phyloP scores from a whole-genome alignment of 140 eudicot species.

The Senecio squalidus region DNA sequence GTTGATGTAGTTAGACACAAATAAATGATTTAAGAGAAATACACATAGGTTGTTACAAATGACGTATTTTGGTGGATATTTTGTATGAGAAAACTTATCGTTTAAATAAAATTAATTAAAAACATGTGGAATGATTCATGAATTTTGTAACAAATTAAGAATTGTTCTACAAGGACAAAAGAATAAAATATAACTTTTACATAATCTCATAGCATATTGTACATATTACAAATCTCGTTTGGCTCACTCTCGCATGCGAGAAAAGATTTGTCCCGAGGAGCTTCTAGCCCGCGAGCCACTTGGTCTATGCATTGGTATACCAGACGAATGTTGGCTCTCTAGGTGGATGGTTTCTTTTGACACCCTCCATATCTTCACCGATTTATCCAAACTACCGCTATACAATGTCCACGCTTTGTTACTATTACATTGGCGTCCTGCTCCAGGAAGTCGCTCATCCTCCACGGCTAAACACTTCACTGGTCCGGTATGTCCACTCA shows the following conservation, averaged over 20 bases:
- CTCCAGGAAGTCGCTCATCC: slow-evolving; percentile 25
- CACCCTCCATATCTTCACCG: slow-evolving; percentile 88
- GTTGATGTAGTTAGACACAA: too few species aligned
- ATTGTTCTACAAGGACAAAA: too few species aligned
- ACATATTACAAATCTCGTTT: not conserved
- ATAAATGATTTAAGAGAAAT: too few species aligned
- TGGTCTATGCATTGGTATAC: not conserved
- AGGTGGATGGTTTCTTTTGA: slow-evolving; percentile 14
- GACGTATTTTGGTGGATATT: too few species aligned
- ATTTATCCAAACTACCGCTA: slow-evolving; percentile 82
- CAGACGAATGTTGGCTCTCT: slow-evolving; percentile 13
- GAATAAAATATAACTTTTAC: too few species aligned
- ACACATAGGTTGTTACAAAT: too few species aligned
- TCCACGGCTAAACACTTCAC: slow-evolving; percentile 86
- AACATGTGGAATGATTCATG: too few species aligned
- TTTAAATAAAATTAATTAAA: too few species aligned
- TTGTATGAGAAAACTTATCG: too few species aligned
- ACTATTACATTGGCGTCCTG: slow-evolving; percentile 2
- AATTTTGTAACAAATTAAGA: too few species aligned
- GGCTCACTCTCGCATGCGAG: slow-evolving; percentile 17
- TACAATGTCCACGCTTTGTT: slow-evolving; percentile 45
- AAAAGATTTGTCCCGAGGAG: slow-evolving; percentile 24
- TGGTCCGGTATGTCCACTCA: slow-evolving; percentile 68
- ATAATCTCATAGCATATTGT: not conserved
- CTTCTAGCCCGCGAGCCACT: slow-evolving; percentile 15